These are phyloP conservation scores for Fusarium anthophilum DNA, from an alignment of 2,329 filamentous ascomycete genomes.

Conservation along the genomic window DNA sequence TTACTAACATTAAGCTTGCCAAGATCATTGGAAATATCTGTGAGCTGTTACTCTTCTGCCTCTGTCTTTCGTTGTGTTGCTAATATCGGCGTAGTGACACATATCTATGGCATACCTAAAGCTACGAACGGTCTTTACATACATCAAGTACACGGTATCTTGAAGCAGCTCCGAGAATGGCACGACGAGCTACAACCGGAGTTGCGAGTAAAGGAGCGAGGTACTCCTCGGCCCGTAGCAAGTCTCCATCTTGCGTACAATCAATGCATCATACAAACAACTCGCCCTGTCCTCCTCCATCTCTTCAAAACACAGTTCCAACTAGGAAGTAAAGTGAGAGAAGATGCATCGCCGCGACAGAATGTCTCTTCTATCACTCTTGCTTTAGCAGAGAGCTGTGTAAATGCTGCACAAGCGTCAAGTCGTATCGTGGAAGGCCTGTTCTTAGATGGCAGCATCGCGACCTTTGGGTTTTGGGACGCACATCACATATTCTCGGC, in stretches of 20 bases:
- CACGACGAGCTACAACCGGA: slow-evolving; percentile 38
- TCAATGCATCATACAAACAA: slow-evolving; percentile 50
- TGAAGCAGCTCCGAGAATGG: slow-evolving; percentile 44
- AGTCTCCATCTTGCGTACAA: slow-evolving; percentile 46
- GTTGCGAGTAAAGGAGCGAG: slow-evolving; percentile 40
- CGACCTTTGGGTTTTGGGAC: slow-evolving; percentile 47
- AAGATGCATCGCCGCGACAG: slow-evolving; percentile 17
- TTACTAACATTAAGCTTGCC: slow-evolving; percentile 43
- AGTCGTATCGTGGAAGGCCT: slow-evolving; percentile 42
- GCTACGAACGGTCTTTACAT: slow-evolving; percentile 42
- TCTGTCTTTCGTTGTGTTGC: rapidly evolving
- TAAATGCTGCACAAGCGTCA: slow-evolving; percentile 44
- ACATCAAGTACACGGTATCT: slow-evolving; percentile 42
- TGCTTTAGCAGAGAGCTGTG: slow-evolving; percentile 46
- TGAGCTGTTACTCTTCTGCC: neutral
- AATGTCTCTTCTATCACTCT: slow-evolving; percentile 45
- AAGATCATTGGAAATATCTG: slow-evolving; percentile 45
- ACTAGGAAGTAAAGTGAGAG: slow-evolving; percentile 12
- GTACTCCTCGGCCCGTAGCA: slow-evolving; percentile 38
- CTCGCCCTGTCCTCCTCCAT: slow-evolving; percentile 43
- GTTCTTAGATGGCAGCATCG: slow-evolving; percentile 35
- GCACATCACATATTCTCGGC: slow-evolving; percentile 48
- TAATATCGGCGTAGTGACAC: slow-evolving; percentile 22
- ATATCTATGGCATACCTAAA: slow-evolving; percentile 45
- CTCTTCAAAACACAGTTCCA: slow-evolving; percentile 46